Base-by-base conservation (phyloP, 208 protist genomes). In the Novymonas esmeraldas region DNA sequence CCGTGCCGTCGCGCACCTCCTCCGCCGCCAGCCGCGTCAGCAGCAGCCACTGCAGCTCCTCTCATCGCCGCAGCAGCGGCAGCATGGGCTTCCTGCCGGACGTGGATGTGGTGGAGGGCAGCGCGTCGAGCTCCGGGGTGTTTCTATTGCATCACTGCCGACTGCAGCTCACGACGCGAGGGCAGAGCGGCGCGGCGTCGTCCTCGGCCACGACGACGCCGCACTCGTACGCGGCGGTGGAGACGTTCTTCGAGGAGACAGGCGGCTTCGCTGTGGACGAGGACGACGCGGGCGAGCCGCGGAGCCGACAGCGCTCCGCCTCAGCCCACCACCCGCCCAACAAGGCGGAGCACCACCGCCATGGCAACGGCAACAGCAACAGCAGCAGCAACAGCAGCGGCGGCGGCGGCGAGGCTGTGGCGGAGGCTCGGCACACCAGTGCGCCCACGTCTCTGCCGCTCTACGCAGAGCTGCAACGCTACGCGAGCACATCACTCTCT, bases 41-140 rank as follows among this genome's bases (percentile, higher is more conserved):
- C 22, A 6, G 10, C 31, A 49, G 38, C 34, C 16, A 54, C 31
- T 33, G 39, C 50, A 44, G 62, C n/a, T 11, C n/a, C 39, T 18
- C 34, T 18, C 4, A 39, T 16, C 18, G 28, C 11, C 29, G 22
- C 38, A 26, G n/a, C 24, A 56, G 33, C 62, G 55, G 7, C 11
- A 65, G n/a, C 39, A 41, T 22, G 28, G n/a, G 14, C 20, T 26
- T 34, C 54, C 38, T 51, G 31, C 46, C 42, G 3, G 38, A 60
- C 22, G 29, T 55, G 57, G 67, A 65, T 14, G 57, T 72, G 2
- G 39, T 54, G 16, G 26, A 13, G n/a, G 66, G 54, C 28, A 65
- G 48, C 49, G 36, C 57, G 26, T 33, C 58, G 22, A 73, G 51
- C 49, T 51, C 55, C 31, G 24, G 55, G 10, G 55, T 45, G 36